Evolutionary conservation across 306 rosid genomes (phyloP).

Genomic region (Quercus parvula): DNA sequence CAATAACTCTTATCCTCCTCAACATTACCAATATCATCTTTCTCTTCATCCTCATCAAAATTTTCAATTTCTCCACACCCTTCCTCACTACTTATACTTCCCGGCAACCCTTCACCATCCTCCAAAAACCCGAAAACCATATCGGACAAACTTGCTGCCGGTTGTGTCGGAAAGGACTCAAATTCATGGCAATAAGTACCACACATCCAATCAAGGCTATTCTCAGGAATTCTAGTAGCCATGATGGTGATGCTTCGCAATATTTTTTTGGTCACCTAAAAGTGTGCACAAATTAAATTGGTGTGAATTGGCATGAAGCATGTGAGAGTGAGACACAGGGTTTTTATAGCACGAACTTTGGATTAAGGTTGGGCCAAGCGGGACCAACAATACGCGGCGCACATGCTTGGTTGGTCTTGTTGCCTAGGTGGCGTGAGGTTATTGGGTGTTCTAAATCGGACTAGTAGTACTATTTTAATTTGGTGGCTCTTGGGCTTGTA

Average conservation of each 20-base stretch:
- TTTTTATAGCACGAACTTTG: conserved; percentile 14
- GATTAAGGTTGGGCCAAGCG: background rate
- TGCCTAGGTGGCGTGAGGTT: conserved; percentile 18
- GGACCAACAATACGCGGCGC: conserved; percentile 48
- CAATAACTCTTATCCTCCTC: conserved; percentile 48
- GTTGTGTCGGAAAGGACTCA: background rate
- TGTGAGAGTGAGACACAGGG: background rate
- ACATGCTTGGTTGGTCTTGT: conserved; percentile 14
- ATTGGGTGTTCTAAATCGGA: conserved; percentile 26
- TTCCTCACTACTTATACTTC: conserved; percentile 27
- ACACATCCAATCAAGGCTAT: background rate
- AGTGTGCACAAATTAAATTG: background rate
- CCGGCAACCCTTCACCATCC: conserved; percentile 28
- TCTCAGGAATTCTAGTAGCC: conserved; percentile 16
- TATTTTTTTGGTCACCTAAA: background rate
- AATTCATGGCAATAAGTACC: background rate
- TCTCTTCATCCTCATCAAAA: conserved; percentile 34
- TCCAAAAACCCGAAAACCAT: conserved; percentile 62
- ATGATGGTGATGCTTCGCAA: conserved; percentile 20
- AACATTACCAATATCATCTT: background rate
- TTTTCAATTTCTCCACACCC: conserved; percentile 20
- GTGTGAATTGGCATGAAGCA: background rate
- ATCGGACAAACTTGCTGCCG: conserved; percentile 27
- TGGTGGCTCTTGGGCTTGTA: conserved; percentile 16
- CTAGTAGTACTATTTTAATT: background rate